Evolutionary conservation across 768 basidiomycete species (phyloP).

Genomic region (Kwoniella shandongensis): DNA sequence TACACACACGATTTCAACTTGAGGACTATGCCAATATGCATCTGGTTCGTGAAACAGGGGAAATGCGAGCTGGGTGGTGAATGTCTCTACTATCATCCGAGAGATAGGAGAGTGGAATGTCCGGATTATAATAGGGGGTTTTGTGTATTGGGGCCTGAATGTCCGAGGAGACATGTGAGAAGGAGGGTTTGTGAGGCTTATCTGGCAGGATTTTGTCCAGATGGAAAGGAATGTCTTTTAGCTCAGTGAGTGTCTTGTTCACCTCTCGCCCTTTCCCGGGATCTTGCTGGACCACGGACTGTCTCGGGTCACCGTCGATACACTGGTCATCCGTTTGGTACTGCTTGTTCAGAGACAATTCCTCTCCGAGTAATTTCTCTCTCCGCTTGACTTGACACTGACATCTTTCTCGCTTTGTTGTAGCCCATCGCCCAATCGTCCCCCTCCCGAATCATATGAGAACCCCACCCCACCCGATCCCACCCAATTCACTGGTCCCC

Average conservation of each 20-base stretch:
- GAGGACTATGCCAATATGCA: slow-evolving; percentile 96
- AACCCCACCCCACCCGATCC: slow-evolving; percentile 72
- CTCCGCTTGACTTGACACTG: too few relatives aligned
- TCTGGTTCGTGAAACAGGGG: slow-evolving; percentile 98
- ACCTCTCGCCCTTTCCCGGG: too few relatives aligned
- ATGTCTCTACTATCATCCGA: slow-evolving; percentile 80
- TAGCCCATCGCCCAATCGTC: slow-evolving; percentile 76
- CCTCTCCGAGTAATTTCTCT: too few relatives aligned
- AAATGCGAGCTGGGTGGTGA: slow-evolving; percentile 97
- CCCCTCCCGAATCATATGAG: slow-evolving; percentile 71
- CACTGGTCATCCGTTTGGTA: too few relatives aligned
- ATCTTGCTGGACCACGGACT: too few relatives aligned
- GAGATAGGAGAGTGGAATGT: slow-evolving; percentile 86
- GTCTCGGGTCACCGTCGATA: too few relatives aligned
- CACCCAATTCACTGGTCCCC: slow-evolving; percentile 73
- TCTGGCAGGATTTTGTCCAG: slow-evolving; percentile 87
- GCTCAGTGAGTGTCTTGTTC: slow-evolving; percentile 70
- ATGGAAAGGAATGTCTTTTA: slow-evolving; percentile 79
- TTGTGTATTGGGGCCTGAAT: slow-evolving; percentile 76
- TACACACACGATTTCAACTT: slow-evolving; percentile 99
- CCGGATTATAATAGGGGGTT: slow-evolving; percentile 95
- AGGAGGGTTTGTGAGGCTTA: slow-evolving; percentile 87
- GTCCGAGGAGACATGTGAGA: slow-evolving; percentile 88
- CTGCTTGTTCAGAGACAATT: too few relatives aligned
- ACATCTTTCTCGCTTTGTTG: neutral